Base-by-base conservation (phyloP, 495 filamentous ascomycete species). In the Penicillium crystallinum region DNA sequence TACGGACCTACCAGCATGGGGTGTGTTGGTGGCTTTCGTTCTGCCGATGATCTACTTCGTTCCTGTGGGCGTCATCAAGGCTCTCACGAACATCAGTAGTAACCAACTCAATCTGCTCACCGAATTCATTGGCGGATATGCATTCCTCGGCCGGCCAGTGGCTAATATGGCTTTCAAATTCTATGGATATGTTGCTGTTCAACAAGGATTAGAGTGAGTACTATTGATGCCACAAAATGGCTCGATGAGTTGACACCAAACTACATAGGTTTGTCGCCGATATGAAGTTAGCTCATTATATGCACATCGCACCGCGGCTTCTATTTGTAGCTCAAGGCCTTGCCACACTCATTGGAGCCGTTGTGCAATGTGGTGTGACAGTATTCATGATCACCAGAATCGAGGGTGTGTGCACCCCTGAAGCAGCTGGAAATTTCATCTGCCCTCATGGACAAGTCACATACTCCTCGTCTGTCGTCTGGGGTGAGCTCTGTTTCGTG, bases 101-200 rank as follows among this genome's bases (percentile, higher is more conserved):
- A 85, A 84, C 22, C 68, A 74, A 55, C 63, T 87, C 22, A 87
- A 87, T 48, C 73, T 88, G 18, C 63, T 88, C 39, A 87, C 85
- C 3, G 85, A 88, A 65, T 88, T 88, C 53, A 72, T 90, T 42
- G 83, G 79, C 27, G 85, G 86, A 0, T 88, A 88, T 63, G 85
- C 86, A 19, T 83, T 85, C 51, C 79, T 84, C 2, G 85, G 85
- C 2, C 64, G 77, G 21, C 85, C 85, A 0, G 53, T 88, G 12
- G 85, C 81, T 0, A 75, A 86, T 34, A 88, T 88, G 85, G 73
- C 86, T 56, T 89, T 89, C 71, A 88, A 89, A 64, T 86, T 85
- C 14, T 87, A 86, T 53, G 84, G 85, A 35, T 89, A 84, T 59
- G 85, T 86, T 55, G 85, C 83, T 34, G 81, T 86, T 70, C 59